These are phyloP conservation scores for Trifolium subterraneum DNA, from an alignment of 306 rosid genomes.

Conservation along the genomic window DNA sequence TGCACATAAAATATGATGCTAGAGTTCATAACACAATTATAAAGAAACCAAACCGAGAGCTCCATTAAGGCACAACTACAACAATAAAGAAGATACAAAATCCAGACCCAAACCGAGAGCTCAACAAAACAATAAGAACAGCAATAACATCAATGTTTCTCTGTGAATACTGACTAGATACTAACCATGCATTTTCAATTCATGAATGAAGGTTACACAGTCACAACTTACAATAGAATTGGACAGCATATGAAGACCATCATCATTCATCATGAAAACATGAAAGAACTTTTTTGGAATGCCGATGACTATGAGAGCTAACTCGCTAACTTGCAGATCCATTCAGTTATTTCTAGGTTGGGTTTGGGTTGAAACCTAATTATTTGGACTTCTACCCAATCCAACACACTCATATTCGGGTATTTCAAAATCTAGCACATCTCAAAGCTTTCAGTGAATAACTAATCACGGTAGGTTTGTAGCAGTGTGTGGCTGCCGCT, in stretches of 20 bases:
- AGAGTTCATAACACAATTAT: no score
- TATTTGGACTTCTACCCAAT: background rate
- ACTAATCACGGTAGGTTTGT: background rate
- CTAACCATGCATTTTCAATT: slow-evolving; percentile 7
- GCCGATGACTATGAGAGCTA: background rate
- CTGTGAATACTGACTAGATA: background rate
- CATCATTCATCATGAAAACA: no score
- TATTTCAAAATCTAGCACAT: no score
- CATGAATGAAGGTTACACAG: background rate
- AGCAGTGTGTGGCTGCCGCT: background rate
- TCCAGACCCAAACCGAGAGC: no score
- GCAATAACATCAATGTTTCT: background rate
- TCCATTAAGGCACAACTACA: no score
- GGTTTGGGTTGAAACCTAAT: background rate
- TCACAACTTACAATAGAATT: background rate
- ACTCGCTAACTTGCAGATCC: background rate
- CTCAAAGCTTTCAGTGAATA: background rate
- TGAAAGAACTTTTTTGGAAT: no score
- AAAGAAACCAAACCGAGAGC: no score
- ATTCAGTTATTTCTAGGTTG: background rate
- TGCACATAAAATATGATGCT: no score
- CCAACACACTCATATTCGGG: background rate
- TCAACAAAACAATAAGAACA: no score
- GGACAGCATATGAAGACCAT: background rate
- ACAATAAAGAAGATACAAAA: no score